Conservation (phyloP, 2,329 filamentous ascomycete genomes). For the Epichloe sp. region DNA sequence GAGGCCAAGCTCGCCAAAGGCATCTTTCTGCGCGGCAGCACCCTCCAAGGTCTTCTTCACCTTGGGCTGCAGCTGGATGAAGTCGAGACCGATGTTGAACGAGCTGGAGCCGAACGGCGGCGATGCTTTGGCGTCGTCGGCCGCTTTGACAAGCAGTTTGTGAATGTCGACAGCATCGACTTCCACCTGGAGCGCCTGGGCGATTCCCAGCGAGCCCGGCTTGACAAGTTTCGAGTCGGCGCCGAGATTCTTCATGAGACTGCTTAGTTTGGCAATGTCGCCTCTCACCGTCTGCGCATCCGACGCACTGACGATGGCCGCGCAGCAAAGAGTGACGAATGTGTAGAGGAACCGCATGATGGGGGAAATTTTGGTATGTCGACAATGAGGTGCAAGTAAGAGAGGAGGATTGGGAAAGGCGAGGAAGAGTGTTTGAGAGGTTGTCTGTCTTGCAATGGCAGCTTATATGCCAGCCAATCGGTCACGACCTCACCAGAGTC, state of each 20-base stretch:
- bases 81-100: not conserved
- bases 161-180: not conserved
- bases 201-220: not conserved
- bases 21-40: not conserved
- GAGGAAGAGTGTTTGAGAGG: too few relatives aligned
- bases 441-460: too few relatives aligned
- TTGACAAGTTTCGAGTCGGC: not conserved
- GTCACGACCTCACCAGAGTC: too few relatives aligned
- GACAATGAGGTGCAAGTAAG: too few relatives aligned
- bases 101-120: not conserved
- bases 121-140: not conserved
- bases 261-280: not conserved
- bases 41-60: not conserved
- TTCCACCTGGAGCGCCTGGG: conserved; percentile 2
- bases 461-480: too few relatives aligned
- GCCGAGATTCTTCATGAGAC: not conserved
- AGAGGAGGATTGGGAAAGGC: too few relatives aligned
- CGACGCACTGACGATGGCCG: not conserved
- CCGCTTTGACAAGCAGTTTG: not conserved
- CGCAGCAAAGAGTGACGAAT: not conserved
- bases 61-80: not conserved
- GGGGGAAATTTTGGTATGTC: too few relatives aligned
- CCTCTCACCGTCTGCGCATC: not conserved
- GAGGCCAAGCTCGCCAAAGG: not conserved
- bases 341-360: not conserved